Conservation (phyloP, 2,329 filamentous ascomycete species). For the Tolypocladium guangdongense region DNA sequence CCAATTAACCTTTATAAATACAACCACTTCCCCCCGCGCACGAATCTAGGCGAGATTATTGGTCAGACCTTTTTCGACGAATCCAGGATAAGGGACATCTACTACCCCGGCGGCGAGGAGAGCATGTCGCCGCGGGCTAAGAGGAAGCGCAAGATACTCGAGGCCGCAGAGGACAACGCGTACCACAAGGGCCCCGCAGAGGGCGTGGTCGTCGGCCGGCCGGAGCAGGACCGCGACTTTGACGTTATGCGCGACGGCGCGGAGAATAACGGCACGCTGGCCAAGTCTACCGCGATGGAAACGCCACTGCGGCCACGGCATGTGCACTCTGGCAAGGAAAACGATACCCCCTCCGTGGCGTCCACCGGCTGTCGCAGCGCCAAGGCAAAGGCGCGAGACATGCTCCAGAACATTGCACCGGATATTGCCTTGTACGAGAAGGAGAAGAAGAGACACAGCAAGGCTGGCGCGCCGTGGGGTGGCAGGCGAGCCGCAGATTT, state of each 20-base stretch:
- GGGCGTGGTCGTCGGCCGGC: slow-evolving; percentile 32
- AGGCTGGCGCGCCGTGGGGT: slow-evolving; percentile 43
- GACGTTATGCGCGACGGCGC: slow-evolving; percentile 34
- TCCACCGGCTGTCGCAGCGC: slow-evolving; percentile 73
- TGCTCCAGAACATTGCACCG: slow-evolving; percentile 63
- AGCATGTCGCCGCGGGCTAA: slow-evolving; percentile 29
- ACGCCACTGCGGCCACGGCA: slow-evolving; percentile 33
- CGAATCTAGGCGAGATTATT: slow-evolving; percentile 86
- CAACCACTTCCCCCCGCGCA: slow-evolving; percentile 75
- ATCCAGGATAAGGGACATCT: slow-evolving; percentile 48
- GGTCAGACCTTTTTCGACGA: slow-evolving; percentile 77
- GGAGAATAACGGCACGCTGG: slow-evolving; percentile 17
- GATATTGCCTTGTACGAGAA: slow-evolving; percentile 90
- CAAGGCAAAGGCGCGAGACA: slow-evolving; percentile 72
- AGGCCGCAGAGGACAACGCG: slow-evolving; percentile 40
- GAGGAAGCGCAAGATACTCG: slow-evolving; percentile 38
- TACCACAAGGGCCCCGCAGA: slow-evolving; percentile 34
- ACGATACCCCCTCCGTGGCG: slow-evolving; percentile 59
- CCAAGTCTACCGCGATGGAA: slow-evolving; percentile 16
- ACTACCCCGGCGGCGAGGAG: slow-evolving; percentile 53
- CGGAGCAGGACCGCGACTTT: slow-evolving; percentile 26
- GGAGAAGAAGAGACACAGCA: slow-evolving; percentile 66
- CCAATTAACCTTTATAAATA: slow-evolving; percentile 65
- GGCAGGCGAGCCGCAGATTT: slow-evolving; percentile 51
- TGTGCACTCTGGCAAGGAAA: slow-evolving; percentile 61